Evolutionary conservation across 306 rosid species (phyloP).

Genomic region (Cucumis cinereus): DNA sequence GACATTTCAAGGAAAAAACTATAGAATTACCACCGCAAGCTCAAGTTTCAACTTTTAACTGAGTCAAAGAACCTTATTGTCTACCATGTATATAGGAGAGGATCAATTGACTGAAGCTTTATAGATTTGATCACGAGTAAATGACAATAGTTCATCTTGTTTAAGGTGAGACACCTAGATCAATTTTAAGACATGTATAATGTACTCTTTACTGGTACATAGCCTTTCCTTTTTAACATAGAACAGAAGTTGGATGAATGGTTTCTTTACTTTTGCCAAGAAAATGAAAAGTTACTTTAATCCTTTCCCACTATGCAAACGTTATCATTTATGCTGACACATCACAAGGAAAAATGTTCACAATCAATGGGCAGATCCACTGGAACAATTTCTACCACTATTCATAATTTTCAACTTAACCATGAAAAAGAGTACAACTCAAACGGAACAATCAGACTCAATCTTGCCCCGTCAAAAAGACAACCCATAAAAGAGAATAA

Average conservation of each 20-base stretch:
- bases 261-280: not conserved
- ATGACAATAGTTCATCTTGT: not conserved
- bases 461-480: not conserved
- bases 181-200: not conserved
- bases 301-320: not conserved
- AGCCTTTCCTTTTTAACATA: not conserved
- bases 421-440: not conserved
- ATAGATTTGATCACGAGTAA: not conserved
- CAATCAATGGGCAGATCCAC: not conserved
- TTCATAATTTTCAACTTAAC: not conserved
- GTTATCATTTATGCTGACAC: not conserved
- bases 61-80: not conserved
- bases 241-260: not conserved
- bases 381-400: not conserved
- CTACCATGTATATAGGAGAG: not conserved
- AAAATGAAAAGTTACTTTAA: not conserved
- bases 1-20: not conserved
- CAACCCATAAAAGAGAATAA: not conserved
- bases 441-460: not conserved
- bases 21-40: not conserved
- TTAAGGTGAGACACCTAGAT: not conserved
- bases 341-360: not conserved
- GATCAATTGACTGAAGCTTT: not conserved
- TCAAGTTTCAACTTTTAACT: not conserved
- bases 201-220: not conserved